These are phyloP conservation scores for Eutrema heterophyllum DNA, from an alignment of 345 rosid genomes.

Conservation along the genomic window DNA sequence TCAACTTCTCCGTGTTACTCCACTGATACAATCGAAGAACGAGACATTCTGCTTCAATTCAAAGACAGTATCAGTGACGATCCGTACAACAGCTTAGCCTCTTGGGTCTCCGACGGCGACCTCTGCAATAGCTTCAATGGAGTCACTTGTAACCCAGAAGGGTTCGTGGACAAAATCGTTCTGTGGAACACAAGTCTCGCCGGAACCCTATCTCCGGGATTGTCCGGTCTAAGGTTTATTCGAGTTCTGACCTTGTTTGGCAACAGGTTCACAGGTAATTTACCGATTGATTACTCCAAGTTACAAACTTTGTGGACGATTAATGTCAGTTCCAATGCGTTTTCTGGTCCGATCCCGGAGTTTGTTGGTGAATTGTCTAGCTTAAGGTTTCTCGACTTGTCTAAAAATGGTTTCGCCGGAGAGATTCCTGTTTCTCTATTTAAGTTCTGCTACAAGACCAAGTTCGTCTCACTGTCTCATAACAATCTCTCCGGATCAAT, in stretches of 20 bases:
- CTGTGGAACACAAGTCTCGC: constrained; percentile 80
- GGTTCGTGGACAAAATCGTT: constrained; percentile 78
- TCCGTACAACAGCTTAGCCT: constrained; percentile 55
- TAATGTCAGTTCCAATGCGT: constrained; percentile 83
- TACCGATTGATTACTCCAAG: constrained; percentile 65
- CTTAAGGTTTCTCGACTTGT: constrained; percentile 89
- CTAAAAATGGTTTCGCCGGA: constrained; percentile 62
- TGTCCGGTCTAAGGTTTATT: constrained; percentile 65
- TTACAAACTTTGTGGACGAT: constrained; percentile 81
- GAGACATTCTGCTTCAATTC: constrained; percentile 87
- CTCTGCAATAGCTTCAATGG: constrained; percentile 67
- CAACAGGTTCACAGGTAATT: constrained; percentile 71
- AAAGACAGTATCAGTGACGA: constrained; percentile 64
- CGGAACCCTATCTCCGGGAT: constrained; percentile 60
- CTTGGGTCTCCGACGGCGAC: constrained; percentile 59
- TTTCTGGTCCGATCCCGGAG: constrained; percentile 86
- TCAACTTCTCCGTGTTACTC: constrained; percentile 34
- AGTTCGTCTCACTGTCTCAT: constrained; percentile 67
- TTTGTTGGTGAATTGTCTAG: constrained; percentile 75
- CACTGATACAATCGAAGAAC: constrained; percentile 38
- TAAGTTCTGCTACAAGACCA: constrained; percentile 64
- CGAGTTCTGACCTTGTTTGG: constrained; percentile 88
- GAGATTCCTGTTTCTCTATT: constrained; percentile 68
- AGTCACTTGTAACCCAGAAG: constrained; percentile 62
- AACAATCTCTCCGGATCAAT: constrained; percentile 69